A percentile compares a stretch with the other conserved stretches of the same genome.
These are phyloP conservation scores for Pneumocystis carinii DNA, from an alignment of 1,139 yeast species.

Conservation along the genomic window DNA sequence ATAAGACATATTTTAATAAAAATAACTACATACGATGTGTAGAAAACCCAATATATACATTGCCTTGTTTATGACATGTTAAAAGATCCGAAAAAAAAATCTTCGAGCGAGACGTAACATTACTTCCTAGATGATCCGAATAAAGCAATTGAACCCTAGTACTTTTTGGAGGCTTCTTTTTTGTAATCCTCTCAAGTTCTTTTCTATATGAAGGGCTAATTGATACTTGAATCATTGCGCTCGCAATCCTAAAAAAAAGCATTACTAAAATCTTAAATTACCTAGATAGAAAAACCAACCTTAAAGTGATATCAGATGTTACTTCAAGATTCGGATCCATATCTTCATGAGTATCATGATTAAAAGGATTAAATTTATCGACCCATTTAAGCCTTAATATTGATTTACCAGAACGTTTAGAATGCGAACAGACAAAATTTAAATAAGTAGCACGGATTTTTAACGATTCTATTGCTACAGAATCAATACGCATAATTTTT, in stretches of 20 bases:
- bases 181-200: conserved; percentile 27
- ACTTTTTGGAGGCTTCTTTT: conserved; percentile 30
- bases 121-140: conserved; percentile 20
- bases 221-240: conserved; percentile 3
- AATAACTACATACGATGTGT: conserved; percentile 22
- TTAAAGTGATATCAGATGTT: not conserved
- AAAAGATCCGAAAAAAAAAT: conserved; percentile 25
- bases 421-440: conserved; percentile 20
- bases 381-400: not conserved
- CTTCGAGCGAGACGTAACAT: conserved; percentile 22
- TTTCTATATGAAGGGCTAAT: conserved; percentile 20
- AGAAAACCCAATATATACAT: conserved; percentile 30
- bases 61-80: conserved; percentile 11
- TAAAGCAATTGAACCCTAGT: conserved; percentile 25
- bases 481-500: conserved; percentile 15
- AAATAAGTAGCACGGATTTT: conserved; percentile 24
- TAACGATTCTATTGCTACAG: conserved; percentile 20
- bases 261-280: not conserved
- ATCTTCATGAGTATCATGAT: conserved; percentile 17
- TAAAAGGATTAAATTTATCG: conserved; percentile 18
- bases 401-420: not conserved
- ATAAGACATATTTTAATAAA: not conserved
- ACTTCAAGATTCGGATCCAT: conserved; percentile 16
- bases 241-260: conserved; percentile 7
- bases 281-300: not conserved